phyloP scores from a whole-genome alignment of 1,284 basidiomycete species.

The Ceratobasidium papillatum region DNA sequence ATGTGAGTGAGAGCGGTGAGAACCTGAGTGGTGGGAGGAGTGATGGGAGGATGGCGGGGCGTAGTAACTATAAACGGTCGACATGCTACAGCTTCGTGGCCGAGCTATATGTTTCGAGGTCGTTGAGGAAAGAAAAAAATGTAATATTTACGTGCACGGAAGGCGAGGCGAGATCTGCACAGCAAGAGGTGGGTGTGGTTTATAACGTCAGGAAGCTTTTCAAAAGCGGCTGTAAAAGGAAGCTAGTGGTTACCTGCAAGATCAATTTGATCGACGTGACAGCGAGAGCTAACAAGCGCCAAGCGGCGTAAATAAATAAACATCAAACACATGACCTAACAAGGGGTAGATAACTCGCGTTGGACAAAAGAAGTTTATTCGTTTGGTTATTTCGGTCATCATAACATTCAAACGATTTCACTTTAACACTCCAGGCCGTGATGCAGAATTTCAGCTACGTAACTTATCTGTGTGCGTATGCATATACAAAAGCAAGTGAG shows the following conservation, averaged over 20 bases:
- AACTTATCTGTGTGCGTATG: too few relatives aligned
- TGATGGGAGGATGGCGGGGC: conserved; percentile 24
- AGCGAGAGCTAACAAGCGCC: conserved; percentile 1
- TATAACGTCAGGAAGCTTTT: background rate
- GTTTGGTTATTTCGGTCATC: too few relatives aligned
- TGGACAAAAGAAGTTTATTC: too few relatives aligned
- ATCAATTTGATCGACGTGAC: conserved; percentile 14
- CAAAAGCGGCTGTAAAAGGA: conserved; percentile 1
- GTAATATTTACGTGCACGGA: conserved; percentile 27
- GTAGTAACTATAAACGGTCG: conserved; percentile 31
- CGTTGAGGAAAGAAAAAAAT: background rate
- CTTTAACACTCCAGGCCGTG: too few relatives aligned
- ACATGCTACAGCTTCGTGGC: conserved; percentile 26
- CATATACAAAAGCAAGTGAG: too few relatives aligned
- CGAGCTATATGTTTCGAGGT: background rate
- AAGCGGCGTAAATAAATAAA: background rate
- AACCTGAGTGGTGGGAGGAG: conserved; percentile 1
- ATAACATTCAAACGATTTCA: too few relatives aligned
- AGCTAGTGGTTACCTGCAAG: background rate
- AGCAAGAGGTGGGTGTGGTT: background rate
- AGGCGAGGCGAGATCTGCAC: background rate
- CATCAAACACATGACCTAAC: background rate
- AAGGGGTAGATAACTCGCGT: too few relatives aligned
- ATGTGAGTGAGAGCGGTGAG: conserved; percentile 28
- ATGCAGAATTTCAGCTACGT: too few relatives aligned